These are phyloP conservation scores for Trametopsis cervina DNA, from an alignment of 768 basidiomycete species.

Conservation along the genomic window DNA sequence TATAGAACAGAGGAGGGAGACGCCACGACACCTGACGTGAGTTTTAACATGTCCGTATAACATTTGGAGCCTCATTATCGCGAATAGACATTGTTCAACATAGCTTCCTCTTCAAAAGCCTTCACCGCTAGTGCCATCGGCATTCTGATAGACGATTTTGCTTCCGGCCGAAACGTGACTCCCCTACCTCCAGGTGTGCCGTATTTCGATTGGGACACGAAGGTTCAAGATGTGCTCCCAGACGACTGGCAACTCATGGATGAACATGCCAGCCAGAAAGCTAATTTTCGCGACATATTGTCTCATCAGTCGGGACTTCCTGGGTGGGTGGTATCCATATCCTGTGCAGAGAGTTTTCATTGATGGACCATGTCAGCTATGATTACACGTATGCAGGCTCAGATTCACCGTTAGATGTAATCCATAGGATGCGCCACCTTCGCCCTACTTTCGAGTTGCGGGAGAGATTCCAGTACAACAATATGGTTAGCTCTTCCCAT, in stretches of 20 bases:
- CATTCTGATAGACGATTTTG: constrained; percentile 1
- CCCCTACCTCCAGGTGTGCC: not conserved
- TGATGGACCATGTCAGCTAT: too few species aligned
- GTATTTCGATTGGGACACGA: not conserved
- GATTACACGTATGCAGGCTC: too few species aligned
- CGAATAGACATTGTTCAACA: not conserved
- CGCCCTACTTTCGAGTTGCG: not conserved
- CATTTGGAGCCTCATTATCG: too few species aligned
- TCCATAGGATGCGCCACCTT: not conserved
- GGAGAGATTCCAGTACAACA: not conserved
- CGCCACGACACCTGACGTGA: constrained; percentile 6
- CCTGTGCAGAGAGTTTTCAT: not conserved
- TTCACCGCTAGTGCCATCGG: not conserved
- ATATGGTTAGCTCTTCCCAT: not conserved
- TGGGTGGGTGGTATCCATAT: not conserved
- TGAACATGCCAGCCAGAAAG: not conserved
- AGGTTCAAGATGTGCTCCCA: not conserved
- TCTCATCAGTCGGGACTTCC: not conserved
- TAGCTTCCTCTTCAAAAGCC: not conserved
- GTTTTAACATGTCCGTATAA: too few species aligned
- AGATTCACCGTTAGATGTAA: not conserved
- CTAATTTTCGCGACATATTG: not conserved
- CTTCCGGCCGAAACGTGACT: not conserved
- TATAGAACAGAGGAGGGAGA: constrained; percentile 9
- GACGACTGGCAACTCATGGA: not conserved